phyloP scores from a whole-genome alignment of 257 asterid genomes.

The Prunella vulgaris region DNA sequence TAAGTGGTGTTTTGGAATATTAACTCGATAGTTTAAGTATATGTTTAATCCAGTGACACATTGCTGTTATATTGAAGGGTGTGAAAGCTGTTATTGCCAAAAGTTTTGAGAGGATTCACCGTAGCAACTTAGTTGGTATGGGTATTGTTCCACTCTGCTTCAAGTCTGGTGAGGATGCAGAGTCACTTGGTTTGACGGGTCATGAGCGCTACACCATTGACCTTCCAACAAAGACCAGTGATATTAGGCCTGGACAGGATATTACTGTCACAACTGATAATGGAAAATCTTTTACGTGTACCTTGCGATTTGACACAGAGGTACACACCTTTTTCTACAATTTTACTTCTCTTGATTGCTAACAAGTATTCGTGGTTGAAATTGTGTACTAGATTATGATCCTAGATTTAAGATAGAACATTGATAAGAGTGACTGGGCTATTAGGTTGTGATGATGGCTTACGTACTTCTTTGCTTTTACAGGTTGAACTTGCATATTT shows the following conservation, averaged over 20 bases:
- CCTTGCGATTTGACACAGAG: constrained; percentile 81
- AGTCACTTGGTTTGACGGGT: constrained; percentile 72
- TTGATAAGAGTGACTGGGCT: too few relatives aligned
- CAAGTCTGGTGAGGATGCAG: constrained; percentile 84
- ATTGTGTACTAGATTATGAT: not conserved
- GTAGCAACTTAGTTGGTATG: constrained; percentile 95
- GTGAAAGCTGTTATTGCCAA: constrained; percentile 94
- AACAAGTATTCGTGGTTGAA: not conserved
- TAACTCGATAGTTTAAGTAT: not conserved
- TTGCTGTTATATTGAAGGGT: constrained; percentile 33
- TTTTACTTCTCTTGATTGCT: not conserved
- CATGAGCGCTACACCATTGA: constrained; percentile 76
- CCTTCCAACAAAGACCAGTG: constrained; percentile 63
- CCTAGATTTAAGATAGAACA: not conserved
- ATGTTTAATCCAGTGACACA: not conserved
- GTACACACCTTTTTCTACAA: constrained; percentile 25
- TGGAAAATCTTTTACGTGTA: constrained; percentile 72
- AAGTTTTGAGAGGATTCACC: constrained; percentile 92
- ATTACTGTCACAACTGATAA: constrained; percentile 61
- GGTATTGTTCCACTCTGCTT: constrained; percentile 92
- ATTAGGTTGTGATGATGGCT: not conserved
- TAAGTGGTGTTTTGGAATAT: constrained; percentile 19
- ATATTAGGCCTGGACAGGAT: constrained; percentile 81
- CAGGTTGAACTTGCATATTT: constrained; percentile 84
- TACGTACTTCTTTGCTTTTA: not conserved